Percentiles rank a stretch among this genome's conserved stretches.
These are phyloP conservation scores for Sphaerosporella brunnea DNA, from an alignment of 495 filamentous ascomycete species.

Conservation along the genomic window DNA sequence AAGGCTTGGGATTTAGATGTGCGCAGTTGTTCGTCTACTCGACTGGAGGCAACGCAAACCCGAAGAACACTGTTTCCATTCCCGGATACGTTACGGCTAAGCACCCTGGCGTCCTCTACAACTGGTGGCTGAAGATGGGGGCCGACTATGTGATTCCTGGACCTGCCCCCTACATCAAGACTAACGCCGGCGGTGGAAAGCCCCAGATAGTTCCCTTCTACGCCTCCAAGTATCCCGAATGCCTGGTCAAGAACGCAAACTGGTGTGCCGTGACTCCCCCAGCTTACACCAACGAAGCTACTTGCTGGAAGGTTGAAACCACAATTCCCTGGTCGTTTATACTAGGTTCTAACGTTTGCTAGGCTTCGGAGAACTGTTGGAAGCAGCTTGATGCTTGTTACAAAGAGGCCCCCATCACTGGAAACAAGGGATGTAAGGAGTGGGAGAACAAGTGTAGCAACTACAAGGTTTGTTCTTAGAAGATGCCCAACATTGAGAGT, in stretches of 20 bases:
- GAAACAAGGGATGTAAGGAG: slow-evolving; percentile 36
- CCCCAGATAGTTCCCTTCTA: slow-evolving; percentile 21
- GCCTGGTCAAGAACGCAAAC: slow-evolving; percentile 48
- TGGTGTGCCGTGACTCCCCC: slow-evolving; percentile 49
- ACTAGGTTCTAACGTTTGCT: neutral
- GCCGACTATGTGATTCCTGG: slow-evolving; percentile 42
- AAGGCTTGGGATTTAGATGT: slow-evolving; percentile 35
- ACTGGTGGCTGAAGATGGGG: slow-evolving; percentile 36
- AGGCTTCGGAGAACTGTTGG: slow-evolving; percentile 34
- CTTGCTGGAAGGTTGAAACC: slow-evolving; percentile 33
- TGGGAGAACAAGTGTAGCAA: slow-evolving; percentile 43
- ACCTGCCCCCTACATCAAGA: slow-evolving; percentile 33
- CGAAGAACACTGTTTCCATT: slow-evolving; percentile 37
- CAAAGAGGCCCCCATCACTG: slow-evolving; percentile 37
- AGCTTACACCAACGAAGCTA: slow-evolving; percentile 33
- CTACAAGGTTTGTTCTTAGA: slow-evolving; percentile 5
- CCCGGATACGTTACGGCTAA: slow-evolving; percentile 41
- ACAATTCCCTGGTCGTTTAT: neutral
- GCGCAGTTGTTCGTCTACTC: slow-evolving; percentile 47
- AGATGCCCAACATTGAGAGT: too few species aligned
- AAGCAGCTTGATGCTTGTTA: slow-evolving; percentile 41
- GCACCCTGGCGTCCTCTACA: slow-evolving; percentile 40
- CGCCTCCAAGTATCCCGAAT: slow-evolving; percentile 23
- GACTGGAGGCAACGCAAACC: slow-evolving; percentile 29
- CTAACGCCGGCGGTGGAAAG: slow-evolving; percentile 1